A percentile compares a stretch with the other conserved stretches of the same genome.
These are phyloP conservation scores for Aspergillus ochraceus DNA, from an alignment of 2,329 filamentous ascomycete species.

Conservation along the genomic window DNA sequence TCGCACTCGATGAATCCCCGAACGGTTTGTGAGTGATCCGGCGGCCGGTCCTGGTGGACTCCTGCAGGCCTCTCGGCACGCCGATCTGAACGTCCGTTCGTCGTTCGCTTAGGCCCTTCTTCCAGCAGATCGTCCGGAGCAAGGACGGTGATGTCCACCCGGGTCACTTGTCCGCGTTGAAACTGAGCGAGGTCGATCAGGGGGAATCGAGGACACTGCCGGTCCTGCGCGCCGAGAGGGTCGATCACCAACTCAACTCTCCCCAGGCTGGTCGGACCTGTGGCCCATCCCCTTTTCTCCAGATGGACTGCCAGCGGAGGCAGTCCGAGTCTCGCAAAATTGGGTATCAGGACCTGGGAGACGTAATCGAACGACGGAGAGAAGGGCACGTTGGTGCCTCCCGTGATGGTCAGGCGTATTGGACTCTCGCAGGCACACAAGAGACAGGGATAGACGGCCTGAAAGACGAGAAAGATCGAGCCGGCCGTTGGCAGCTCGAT, in stretches of 20 bases:
- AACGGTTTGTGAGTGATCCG: constrained; percentile 11
- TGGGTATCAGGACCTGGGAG: constrained; percentile 56
- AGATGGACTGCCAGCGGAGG: constrained; percentile 46
- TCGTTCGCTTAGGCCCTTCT: background rate
- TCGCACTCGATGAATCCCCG: constrained; percentile 27
- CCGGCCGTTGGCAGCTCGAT: constrained; percentile 53
- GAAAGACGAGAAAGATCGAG: constrained; percentile 56
- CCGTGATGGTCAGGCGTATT: constrained; percentile 50
- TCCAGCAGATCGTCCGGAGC: constrained; percentile 29
- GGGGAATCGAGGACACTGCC: constrained; percentile 25
- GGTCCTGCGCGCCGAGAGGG: constrained; percentile 31
- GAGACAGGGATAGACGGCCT: constrained; percentile 60
- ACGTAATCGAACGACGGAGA: constrained; percentile 60
- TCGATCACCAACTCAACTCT: constrained; percentile 51
- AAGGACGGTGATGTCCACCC: constrained; percentile 41
- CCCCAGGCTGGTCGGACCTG: constrained; percentile 49
- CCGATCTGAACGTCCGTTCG: background rate
- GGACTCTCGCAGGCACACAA: constrained; percentile 41
- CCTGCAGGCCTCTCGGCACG: background rate
- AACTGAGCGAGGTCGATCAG: constrained; percentile 31
- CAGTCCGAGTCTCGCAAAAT: constrained; percentile 52
- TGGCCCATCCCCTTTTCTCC: constrained; percentile 55
- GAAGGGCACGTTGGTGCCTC: constrained; percentile 59
- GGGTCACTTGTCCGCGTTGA: constrained; percentile 31
- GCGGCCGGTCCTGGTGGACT: background rate